Conservation (phyloP, 768 basidiomycete genomes). For the Agrocybe praecox region DNA sequence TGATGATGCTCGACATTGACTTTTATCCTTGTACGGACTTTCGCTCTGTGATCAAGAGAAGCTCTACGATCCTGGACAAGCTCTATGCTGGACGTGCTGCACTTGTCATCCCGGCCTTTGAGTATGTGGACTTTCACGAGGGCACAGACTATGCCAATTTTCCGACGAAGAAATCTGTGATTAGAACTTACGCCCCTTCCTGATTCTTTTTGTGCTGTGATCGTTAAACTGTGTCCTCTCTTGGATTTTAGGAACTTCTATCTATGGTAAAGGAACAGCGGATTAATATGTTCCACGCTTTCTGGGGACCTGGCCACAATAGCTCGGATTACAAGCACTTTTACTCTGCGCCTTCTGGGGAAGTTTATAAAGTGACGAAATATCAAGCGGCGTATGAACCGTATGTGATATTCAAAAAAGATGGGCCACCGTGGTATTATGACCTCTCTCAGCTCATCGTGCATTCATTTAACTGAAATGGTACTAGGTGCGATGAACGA, state of each 20-base stretch:
- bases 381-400: constrained; percentile 91
- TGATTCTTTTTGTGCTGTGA: background rate
- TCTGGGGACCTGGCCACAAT: constrained; percentile 80
- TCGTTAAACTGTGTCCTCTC: background rate
- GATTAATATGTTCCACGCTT: constrained; percentile 77
- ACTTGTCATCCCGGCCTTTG: constrained; percentile 85
- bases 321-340: constrained; percentile 78
- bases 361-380: constrained; percentile 72
- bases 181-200: constrained; percentile 13
- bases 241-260: constrained; percentile 51
- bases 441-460: background rate
- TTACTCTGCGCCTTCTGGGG: constrained; percentile 59
- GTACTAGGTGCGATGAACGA: constrained; percentile 81
- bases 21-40: constrained; percentile 87
- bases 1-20: constrained; percentile 93
- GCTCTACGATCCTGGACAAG: constrained; percentile 36
- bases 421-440: constrained; percentile 76
- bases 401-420: constrained; percentile 80
- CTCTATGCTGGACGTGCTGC: constrained; percentile 66
- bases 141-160: constrained; percentile 61
- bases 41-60: constrained; percentile 53
- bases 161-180: constrained; percentile 70
- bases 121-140: constrained; percentile 67
- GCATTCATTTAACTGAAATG: background rate
- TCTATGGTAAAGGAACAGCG: constrained; percentile 55